Percentiles rank a stretch among this genome's conserved stretches.
Conservation (phyloP, 768 basidiomycete species). For the Leucocoprinus birnbaumii region DNA sequence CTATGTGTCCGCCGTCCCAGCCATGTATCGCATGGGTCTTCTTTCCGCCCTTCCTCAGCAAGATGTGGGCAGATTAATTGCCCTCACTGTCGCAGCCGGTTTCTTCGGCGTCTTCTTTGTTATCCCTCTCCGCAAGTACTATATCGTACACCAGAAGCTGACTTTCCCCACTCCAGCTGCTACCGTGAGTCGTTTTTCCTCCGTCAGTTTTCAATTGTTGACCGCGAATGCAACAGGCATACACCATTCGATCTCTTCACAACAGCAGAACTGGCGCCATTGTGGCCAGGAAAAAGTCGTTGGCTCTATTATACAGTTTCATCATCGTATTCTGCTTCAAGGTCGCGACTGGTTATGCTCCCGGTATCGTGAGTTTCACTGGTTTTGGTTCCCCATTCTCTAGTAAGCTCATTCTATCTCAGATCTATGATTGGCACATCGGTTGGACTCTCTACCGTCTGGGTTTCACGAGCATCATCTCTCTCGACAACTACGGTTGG, state of each 20-base stretch:
- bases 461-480: constrained; percentile 60
- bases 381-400: no score
- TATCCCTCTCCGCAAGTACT: constrained; percentile 59
- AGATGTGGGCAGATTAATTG: constrained; percentile 55
- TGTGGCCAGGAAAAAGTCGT: constrained; percentile 54
- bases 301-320: constrained; percentile 47
- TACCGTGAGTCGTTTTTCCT: constrained; percentile 32
- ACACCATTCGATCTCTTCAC: constrained; percentile 61
- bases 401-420: not conserved
- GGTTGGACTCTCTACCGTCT: constrained; percentile 58
- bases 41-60: constrained; percentile 41
- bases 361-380: constrained; percentile 46
- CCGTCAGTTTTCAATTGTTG: not conserved
- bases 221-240: constrained; percentile 33
- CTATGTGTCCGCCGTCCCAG: constrained; percentile 58
- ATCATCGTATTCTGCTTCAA: constrained; percentile 45
- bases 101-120: constrained; percentile 70
- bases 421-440: constrained; percentile 65
- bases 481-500: constrained; percentile 59
- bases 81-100: constrained; percentile 48
- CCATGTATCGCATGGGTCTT: constrained; percentile 54
- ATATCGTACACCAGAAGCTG: constrained; percentile 59
- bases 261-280: constrained; percentile 45
- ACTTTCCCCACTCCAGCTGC: constrained; percentile 67
- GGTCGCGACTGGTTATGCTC: constrained; percentile 54